These are phyloP conservation scores for Podospora comata DNA, from an alignment of 495 filamentous ascomycete genomes.

Conservation along the genomic window DNA sequence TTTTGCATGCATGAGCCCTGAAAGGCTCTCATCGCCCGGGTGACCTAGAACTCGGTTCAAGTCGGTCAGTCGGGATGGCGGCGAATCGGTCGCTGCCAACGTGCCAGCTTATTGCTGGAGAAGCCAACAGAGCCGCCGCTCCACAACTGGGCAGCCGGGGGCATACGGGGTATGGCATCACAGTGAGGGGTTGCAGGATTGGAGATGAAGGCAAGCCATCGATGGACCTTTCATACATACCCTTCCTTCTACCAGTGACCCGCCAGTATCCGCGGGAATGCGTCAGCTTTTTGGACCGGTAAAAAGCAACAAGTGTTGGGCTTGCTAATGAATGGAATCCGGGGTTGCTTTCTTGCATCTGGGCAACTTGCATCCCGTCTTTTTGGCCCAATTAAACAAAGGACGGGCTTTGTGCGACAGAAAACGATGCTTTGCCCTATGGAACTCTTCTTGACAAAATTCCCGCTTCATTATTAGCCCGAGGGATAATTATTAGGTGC, in stretches of 20 bases:
- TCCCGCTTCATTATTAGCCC: neutral
- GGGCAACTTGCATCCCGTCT: neutral
- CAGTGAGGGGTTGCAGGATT: neutral
- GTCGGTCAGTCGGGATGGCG: neutral
- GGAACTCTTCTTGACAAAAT: neutral
- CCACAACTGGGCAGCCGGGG: neutral
- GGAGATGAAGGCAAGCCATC: neutral
- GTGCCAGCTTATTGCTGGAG: neutral
- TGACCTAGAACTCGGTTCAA: neutral
- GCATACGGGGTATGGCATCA: neutral
- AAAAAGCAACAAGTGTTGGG: neutral
- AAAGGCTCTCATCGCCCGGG: neutral
- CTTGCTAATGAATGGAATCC: neutral
- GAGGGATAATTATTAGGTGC: no score
- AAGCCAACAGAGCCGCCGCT: neutral
- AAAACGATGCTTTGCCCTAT: neutral
- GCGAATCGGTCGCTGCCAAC: neutral
- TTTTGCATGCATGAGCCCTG: neutral
- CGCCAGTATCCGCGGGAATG: neutral
- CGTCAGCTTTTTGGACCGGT: neutral
- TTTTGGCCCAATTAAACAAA: neutral
- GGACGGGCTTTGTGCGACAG: neutral
- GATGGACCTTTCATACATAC: neutral
- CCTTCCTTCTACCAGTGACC: neutral
- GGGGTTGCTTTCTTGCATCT: neutral